Evolutionary conservation across 345 rosid genomes (phyloP).

Genomic region (Raphanus sativus): DNA sequence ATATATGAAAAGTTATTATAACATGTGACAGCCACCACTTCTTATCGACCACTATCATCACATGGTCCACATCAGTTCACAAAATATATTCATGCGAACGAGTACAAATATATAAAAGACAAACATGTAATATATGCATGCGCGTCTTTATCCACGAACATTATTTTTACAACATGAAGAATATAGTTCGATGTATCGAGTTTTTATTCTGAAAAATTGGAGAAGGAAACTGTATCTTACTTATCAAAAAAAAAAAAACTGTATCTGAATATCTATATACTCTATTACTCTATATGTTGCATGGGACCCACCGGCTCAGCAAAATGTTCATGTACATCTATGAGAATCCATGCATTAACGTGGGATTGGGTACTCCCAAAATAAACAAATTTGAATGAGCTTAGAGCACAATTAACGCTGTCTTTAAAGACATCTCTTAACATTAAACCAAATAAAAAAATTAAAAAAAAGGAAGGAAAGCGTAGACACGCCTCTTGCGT

Average conservation of each 20-base stretch:
- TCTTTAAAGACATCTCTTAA: no score
- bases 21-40: conserved; percentile 28
- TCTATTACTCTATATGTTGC: neutral
- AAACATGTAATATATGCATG: conserved; percentile 18
- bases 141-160: conserved; percentile 16
- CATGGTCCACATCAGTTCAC: conserved; percentile 25
- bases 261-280: neutral
- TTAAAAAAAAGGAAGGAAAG: no score
- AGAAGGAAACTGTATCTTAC: neutral
- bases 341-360: neutral
- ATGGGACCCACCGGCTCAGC: neutral
- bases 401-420: no score
- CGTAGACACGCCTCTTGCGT: no score
- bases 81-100: conserved; percentile 9
- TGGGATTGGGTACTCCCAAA: neutral
- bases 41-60: conserved; percentile 22
- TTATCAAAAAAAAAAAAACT: neutral
- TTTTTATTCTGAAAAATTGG: conserved; percentile 6
- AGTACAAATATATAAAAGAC: conserved; percentile 18
- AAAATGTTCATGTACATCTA: neutral
- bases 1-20: neutral
- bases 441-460: no score
- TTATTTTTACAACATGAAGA: neutral
- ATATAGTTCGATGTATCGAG: conserved; percentile 28
- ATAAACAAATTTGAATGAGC: neutral